phyloP scores from a whole-genome alignment of 106 monocot species.

The Apostasia ramifera region DNA sequence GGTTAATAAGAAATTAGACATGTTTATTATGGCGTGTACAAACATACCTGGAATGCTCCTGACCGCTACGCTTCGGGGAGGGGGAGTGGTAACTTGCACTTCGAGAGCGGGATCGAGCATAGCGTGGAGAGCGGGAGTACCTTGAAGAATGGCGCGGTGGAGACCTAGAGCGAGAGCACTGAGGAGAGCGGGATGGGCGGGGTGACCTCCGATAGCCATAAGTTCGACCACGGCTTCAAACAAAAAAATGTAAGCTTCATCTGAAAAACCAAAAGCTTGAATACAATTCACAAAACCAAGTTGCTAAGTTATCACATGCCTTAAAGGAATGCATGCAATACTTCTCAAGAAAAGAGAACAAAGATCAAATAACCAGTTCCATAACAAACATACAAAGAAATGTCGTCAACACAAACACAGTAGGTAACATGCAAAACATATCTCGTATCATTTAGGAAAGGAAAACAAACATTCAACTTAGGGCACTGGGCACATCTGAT shows the following conservation, averaged over 20 bases:
- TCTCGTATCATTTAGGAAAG: too few relatives aligned
- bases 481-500: too few relatives aligned
- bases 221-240: neutral
- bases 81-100: constrained; percentile 9
- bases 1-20: neutral
- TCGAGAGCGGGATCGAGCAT: constrained; percentile 14
- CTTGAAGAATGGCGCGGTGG: constrained; percentile 9
- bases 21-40: neutral
- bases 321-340: too few relatives aligned
- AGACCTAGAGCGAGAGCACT: constrained; percentile 18
- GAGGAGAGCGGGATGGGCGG: constrained; percentile 11
- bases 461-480: too few relatives aligned
- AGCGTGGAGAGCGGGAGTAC: constrained; percentile 13
- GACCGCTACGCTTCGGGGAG: constrained; percentile 3
- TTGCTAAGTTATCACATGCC: too few relatives aligned
- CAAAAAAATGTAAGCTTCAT: neutral
- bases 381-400: too few relatives aligned
- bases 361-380: too few relatives aligned
- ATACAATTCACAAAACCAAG: neutral
- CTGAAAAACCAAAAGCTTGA: neutral
- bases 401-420: too few relatives aligned
- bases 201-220: constrained; percentile 13
- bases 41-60: constrained; percentile 3
- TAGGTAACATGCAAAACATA: too few relatives aligned
- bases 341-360: too few relatives aligned